A percentile compares a stretch with the other conserved stretches of the same genome.
Evolutionary conservation across 202 grass and related monocot species (phyloP).

Genomic region (Zizania palustris): DNA sequence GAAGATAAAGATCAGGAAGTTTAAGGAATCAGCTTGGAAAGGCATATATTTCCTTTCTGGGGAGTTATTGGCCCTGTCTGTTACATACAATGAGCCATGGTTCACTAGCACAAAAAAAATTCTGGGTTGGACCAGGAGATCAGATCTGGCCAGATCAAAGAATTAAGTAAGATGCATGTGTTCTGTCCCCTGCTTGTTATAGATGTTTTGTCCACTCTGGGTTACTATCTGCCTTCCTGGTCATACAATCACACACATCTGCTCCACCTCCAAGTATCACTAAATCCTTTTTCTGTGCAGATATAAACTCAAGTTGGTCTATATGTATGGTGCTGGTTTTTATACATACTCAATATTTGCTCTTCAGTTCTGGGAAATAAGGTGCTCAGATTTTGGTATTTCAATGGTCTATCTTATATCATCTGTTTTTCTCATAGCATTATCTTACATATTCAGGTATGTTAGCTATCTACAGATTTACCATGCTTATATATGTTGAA

Average conservation of each 20-base stretch:
- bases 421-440: conserved; percentile 66
- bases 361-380: conserved; percentile 87
- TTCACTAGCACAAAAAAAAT: conserved; percentile 71
- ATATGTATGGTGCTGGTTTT: conserved; percentile 91
- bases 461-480: conserved; percentile 11
- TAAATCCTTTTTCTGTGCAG: conserved; percentile 40
- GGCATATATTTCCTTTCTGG: conserved; percentile 69
- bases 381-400: conserved; percentile 71
- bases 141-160: conserved; percentile 84
- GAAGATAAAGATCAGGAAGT: conserved; percentile 68
- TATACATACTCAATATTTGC: conserved; percentile 92
- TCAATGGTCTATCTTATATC: conserved; percentile 86
- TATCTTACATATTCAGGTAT: conserved; percentile 94
- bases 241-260: neutral
- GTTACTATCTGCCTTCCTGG: conserved; percentile 11
- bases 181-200: conserved; percentile 1
- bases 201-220: neutral
- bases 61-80: conserved; percentile 61
- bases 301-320: conserved; percentile 78
- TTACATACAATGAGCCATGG: conserved; percentile 74
- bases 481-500: conserved; percentile 11
- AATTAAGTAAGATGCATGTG: conserved; percentile 59
- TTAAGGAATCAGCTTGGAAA: conserved; percentile 86
- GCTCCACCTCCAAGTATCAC: conserved; percentile 21
- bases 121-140: conserved; percentile 72